These are phyloP conservation scores for Exophiala viscosa DNA, from an alignment of 2,329 filamentous ascomycete species.

Conservation along the genomic window DNA sequence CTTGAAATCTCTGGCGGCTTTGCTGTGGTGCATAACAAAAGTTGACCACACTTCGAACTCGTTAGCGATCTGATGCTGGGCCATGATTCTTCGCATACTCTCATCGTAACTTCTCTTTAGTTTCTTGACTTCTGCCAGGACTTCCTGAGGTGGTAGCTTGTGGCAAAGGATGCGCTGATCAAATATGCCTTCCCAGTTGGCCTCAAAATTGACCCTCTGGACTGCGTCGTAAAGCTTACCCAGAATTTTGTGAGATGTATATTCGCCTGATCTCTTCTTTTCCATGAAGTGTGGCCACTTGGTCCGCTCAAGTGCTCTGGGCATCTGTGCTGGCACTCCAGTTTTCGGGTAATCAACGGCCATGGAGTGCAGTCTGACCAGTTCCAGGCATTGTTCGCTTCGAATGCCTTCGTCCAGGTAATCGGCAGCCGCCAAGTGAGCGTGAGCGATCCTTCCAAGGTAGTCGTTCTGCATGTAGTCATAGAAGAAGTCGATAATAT, in stretches of 20 bases:
- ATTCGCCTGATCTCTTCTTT: conserved; percentile 54
- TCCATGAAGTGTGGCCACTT: conserved; percentile 87
- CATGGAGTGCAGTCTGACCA: conserved; percentile 79
- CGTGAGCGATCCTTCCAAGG: conserved; percentile 72
- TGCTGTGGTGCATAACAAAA: conserved; percentile 73
- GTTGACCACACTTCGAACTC: conserved; percentile 92
- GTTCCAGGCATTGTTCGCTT: conserved; percentile 64
- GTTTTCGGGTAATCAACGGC: conserved; percentile 96
- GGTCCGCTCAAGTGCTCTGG: conserved; percentile 55
- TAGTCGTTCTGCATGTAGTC: conserved; percentile 88
- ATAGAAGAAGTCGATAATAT: conserved; percentile 83
- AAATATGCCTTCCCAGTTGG: conserved; percentile 69
- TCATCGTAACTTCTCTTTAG: conserved; percentile 78
- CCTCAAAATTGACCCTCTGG: conserved; percentile 63
- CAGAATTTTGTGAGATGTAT: conserved; percentile 67
- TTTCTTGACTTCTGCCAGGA: conserved; percentile 57
- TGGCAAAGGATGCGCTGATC: conserved; percentile 68
- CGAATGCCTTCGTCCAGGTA: conserved; percentile 59
- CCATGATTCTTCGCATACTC: conserved; percentile 73
- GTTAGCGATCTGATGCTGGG: conserved; percentile 74
- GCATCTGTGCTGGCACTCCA: conserved; percentile 70
- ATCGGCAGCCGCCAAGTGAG: conserved; percentile 79
- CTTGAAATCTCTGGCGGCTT: conserved; percentile 74
- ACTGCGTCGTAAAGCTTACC: conserved; percentile 81
- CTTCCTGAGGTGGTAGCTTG: conserved; percentile 53